These are phyloP conservation scores for Melanopsichium pennsylvanicum DNA, from an alignment of 1,284 basidiomycete species.

Conservation along the genomic window DNA sequence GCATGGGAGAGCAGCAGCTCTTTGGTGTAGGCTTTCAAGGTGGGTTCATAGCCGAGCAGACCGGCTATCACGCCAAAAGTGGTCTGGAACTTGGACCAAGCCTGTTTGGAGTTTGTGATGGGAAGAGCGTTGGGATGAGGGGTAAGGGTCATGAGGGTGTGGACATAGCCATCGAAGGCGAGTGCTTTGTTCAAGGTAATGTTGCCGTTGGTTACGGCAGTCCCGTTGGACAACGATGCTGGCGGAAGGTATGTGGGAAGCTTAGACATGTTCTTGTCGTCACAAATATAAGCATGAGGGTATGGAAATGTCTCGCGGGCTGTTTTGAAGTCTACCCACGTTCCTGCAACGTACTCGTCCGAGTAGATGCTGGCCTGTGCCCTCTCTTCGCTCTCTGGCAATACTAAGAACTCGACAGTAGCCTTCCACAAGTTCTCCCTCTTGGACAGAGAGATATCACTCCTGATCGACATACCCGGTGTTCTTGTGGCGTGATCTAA, in stretches of 20 bases:
- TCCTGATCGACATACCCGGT: constrained; percentile 39
- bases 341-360: constrained; percentile 26
- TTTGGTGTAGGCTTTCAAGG: constrained; percentile 72
- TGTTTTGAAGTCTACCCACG: constrained; percentile 43
- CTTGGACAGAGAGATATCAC: constrained; percentile 24
- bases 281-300: constrained; percentile 31
- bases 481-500: constrained; percentile 28
- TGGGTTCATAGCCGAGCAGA: constrained; percentile 68
- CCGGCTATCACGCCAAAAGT: constrained; percentile 64
- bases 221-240: background rate
- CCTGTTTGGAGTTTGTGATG: constrained; percentile 47
- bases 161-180: constrained; percentile 47
- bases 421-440: constrained; percentile 31
- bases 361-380: constrained; percentile 28
- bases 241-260: constrained; percentile 22
- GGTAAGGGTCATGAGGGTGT: constrained; percentile 55
- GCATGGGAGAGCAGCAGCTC: constrained; percentile 74
- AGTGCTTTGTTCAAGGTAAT: background rate
- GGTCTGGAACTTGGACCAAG: constrained; percentile 53
- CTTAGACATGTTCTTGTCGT: background rate
- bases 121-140: constrained; percentile 20
- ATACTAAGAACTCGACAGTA: constrained; percentile 32
- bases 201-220: background rate
- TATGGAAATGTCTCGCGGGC: constrained; percentile 39
- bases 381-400: constrained; percentile 14